Conservation (phyloP, 2,329 filamentous ascomycete genomes). For the Myotisia sp. region DNA sequence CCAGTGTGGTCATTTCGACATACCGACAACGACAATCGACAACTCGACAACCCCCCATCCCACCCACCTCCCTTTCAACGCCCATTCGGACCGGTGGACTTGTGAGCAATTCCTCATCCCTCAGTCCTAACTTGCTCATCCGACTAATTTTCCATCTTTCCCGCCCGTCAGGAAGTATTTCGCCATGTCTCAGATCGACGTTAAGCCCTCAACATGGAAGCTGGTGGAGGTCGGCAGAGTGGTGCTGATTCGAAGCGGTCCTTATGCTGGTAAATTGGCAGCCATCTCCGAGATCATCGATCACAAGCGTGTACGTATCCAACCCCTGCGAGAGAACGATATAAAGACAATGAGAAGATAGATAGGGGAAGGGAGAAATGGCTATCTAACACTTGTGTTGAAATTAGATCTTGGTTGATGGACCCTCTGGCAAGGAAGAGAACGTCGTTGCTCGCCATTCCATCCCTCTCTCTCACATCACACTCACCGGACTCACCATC, state of each 20-base stretch:
- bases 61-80: constrained; percentile 7
- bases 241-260: constrained; percentile 75
- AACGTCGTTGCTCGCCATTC: constrained; percentile 76
- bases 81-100: constrained; percentile 13
- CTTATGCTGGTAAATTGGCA: constrained; percentile 73
- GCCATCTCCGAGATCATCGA: constrained; percentile 98
- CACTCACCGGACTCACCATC: constrained; percentile 82
- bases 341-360: constrained; percentile 3
- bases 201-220: constrained; percentile 78
- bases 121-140: not conserved
- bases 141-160: constrained; percentile 10
- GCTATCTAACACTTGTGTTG: not conserved
- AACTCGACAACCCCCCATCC: constrained; percentile 11
- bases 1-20: constrained; percentile 4
- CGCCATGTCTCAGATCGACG: constrained; percentile 71
- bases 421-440: constrained; percentile 68
- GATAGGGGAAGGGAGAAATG: not conserved
- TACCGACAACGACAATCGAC: constrained; percentile 14
- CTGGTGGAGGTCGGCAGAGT: constrained; percentile 97
- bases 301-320: constrained; percentile 94
- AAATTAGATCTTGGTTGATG: constrained; percentile 81
- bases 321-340: constrained; percentile 8
- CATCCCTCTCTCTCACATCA: constrained; percentile 63
- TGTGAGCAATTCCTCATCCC: constrained; percentile 10
- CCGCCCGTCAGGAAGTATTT: constrained; percentile 46